These are phyloP conservation scores for Fraxinus quadrangulata DNA, from an alignment of 257 asterid species.

Conservation along the genomic window DNA sequence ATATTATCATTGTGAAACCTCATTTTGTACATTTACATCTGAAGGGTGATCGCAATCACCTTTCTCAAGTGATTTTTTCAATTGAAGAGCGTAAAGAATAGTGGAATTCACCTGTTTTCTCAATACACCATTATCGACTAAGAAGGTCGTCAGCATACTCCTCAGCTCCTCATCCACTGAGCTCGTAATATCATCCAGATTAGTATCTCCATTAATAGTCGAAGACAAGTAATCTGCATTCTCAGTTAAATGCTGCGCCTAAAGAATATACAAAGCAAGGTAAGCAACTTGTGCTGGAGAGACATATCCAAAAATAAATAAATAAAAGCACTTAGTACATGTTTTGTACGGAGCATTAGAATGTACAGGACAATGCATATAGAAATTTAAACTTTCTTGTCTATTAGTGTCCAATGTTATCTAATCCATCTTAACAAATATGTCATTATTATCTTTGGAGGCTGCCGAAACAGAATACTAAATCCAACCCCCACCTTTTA, in stretches of 20 bases:
- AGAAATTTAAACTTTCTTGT: too few relatives aligned
- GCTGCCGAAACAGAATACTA: not conserved
- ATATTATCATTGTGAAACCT: conserved; percentile 37
- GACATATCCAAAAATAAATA: not conserved
- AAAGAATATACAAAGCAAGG: conserved; percentile 16
- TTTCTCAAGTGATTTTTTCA: conserved; percentile 40
- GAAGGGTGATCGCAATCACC: conserved; percentile 39
- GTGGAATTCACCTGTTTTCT: conserved; percentile 75
- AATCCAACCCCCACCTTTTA: not conserved
- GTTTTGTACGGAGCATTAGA: not conserved
- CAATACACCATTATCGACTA: conserved; percentile 63
- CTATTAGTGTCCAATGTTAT: not conserved
- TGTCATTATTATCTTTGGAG: not conserved
- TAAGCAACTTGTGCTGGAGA: conserved; percentile 10
- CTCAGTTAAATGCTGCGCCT: conserved; percentile 53
- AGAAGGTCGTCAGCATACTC: conserved; percentile 48
- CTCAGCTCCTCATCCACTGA: conserved; percentile 53
- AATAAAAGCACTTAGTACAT: not conserved
- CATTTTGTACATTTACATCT: conserved; percentile 47
- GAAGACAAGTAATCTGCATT: conserved; percentile 40
- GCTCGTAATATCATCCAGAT: conserved; percentile 22
- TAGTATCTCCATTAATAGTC: conserved; percentile 32
- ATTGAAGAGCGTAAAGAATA: conserved; percentile 43
- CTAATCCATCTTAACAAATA: not conserved
- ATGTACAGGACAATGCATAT: not conserved